Base-by-base conservation (phyloP, 345 rosid genomes). In the Anacardium occidentale region DNA sequence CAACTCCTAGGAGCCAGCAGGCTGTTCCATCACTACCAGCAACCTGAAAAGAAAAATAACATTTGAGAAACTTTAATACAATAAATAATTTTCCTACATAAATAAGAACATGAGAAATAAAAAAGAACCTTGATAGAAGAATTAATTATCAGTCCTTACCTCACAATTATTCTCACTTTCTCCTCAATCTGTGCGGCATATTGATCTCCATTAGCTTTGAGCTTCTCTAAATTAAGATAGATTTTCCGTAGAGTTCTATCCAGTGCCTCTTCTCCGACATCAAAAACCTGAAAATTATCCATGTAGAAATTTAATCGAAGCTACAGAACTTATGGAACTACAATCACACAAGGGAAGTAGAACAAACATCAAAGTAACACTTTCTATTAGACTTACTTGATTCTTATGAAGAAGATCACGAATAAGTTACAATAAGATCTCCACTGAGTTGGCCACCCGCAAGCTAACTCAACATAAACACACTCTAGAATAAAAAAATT, bases 1-100 rank as follows among this genome's bases (percentile, higher is more conserved):
- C 94, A 78, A 92, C 98, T 69, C 97, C 98, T 72, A 94, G 94
- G 75, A 92, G 92, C 99, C 99, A 94, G 5, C 97, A 91, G 69
- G 98, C 99, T 3, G 99, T 95, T 65, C 99, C 99, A 83, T 95
- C 99, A 18, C 99, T 98, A 77, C 99, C 98, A 65, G 97, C 97
- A 80, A 90, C 98, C 98, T 91, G 76, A 73, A 55, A 56, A 13
- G 34, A 13, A 37, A 53, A 42, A 45, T 48, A 10, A 51, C 51
- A 48, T 61, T 5, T 54, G 6, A 53, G 10, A 62, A 44, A 48
- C 59, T 47, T 9, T 56, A 29, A 10, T 9, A 45, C 7, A 4
- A 24, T 60, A 65, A 47, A 2, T n/a, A n/a, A n/a, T n/a, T n/a
- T n/a, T n/a, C n/a, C 5, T 34, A 13, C 18, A 2, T 17, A 56